These are phyloP conservation scores for Ophiostoma triangulosporum DNA, from an alignment of 2,329 filamentous ascomycete species.

Conservation along the genomic window DNA sequence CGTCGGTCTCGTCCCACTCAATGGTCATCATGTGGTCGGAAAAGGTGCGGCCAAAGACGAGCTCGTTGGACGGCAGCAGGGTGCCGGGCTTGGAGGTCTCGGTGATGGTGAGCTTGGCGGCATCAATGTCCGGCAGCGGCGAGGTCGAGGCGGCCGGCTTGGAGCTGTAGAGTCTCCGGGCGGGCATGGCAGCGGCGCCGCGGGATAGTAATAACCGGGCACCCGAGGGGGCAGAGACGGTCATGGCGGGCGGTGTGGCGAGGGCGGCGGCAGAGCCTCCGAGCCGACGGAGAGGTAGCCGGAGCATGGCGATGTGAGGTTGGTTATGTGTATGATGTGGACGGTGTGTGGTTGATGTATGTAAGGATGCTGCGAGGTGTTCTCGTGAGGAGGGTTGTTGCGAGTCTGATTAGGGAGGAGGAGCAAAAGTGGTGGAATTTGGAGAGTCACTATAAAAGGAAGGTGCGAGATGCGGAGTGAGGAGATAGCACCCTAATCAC, in stretches of 20 bases:
- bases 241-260: not conserved
- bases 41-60: slow-evolving; percentile 83
- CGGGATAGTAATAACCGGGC: slow-evolving; percentile 10
- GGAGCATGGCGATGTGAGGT: slow-evolving; percentile 26
- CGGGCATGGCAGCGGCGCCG: not conserved
- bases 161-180: slow-evolving; percentile 37
- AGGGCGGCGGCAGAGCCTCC: slow-evolving; percentile 19
- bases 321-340: not conserved
- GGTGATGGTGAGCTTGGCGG: slow-evolving; percentile 60
- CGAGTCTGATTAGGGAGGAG: too few relatives aligned
- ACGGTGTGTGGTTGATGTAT: not conserved
- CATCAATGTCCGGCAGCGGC: slow-evolving; percentile 57
- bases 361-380: slow-evolving; percentile 6
- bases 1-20: slow-evolving; percentile 77
- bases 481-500: not conserved
- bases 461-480: not conserved
- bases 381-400: not conserved
- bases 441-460: not conserved
- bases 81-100: slow-evolving; percentile 64
- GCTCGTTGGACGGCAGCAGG: slow-evolving; percentile 59
- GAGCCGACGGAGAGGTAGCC: slow-evolving; percentile 29
- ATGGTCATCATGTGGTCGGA: slow-evolving; percentile 96
- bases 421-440: not conserved
- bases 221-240: not conserved
- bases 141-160: slow-evolving; percentile 26